A percentile compares a stretch with the other conserved stretches of the same genome.
Evolutionary conservation across 768 basidiomycete species (phyloP).

Genomic region (Suillus spraguei): DNA sequence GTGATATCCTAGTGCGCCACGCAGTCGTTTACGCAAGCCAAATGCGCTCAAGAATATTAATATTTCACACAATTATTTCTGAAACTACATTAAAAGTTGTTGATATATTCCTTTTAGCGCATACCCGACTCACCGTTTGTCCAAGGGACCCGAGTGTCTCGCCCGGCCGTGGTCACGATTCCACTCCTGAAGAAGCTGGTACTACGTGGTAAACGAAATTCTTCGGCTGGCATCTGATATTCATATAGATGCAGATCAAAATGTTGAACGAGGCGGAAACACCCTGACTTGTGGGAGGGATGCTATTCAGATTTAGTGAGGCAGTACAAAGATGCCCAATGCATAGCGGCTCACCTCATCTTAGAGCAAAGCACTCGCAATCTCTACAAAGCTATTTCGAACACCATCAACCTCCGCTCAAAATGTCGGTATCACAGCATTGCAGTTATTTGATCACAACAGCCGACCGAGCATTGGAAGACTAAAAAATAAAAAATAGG

Average conservation of each 20-base stretch:
- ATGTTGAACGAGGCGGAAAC: neutral
- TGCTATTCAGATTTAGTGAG: neutral
- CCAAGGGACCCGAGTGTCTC: no score
- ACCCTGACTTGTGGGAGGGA: neutral
- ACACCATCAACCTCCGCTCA: no score
- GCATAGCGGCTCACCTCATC: neutral
- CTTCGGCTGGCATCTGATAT: neutral
- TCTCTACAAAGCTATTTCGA: no score
- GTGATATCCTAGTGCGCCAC: neutral
- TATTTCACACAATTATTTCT: neutral
- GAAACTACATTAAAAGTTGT: no score
- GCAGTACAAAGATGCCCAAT: neutral
- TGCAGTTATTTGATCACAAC: neutral
- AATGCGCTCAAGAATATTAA: neutral
- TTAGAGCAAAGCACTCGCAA: no score
- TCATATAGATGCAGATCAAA: neutral
- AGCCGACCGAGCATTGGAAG: neutral
- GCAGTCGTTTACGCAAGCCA: neutral
- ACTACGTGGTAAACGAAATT: neutral
- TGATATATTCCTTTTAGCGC: neutral
- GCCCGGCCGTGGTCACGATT: neutral
- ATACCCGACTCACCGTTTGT: neutral
- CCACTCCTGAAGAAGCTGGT: neutral
- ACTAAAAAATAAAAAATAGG: neutral
- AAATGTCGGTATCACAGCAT: neutral